Conservation (phyloP, 2,329 filamentous ascomycete species). For the Plenodomus biglobosus region DNA sequence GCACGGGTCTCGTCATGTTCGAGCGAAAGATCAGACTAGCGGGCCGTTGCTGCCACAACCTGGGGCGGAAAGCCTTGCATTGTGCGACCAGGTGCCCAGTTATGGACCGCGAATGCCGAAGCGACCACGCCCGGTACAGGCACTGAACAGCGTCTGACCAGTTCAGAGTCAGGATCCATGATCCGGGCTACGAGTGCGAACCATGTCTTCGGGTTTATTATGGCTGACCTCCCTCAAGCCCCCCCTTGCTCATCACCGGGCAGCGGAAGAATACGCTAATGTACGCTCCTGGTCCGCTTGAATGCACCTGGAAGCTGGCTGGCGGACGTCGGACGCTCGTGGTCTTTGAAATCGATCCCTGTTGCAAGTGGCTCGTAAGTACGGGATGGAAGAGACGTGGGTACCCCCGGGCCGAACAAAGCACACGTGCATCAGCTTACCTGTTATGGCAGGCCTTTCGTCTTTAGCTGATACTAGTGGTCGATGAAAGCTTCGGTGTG, state of each 20-base stretch:
- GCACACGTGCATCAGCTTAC: conserved; percentile 10
- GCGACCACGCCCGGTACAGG: conserved; percentile 5
- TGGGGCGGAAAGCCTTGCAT: conserved; percentile 26
- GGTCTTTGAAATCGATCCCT: background rate
- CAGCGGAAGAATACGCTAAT: conserved; percentile 11
- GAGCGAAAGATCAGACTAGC: conserved; percentile 23
- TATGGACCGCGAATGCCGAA: conserved; percentile 10
- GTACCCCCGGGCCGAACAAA: background rate
- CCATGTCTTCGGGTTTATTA: conserved; percentile 14
- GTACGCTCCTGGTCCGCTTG: too few relatives aligned
- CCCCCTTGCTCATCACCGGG: conserved; percentile 8
- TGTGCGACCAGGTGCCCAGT: conserved; percentile 7
- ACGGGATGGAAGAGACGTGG: too few relatives aligned
- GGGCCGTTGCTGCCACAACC: conserved; percentile 25
- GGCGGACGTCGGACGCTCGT: background rate
- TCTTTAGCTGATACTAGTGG: background rate
- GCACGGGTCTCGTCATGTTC: conserved; percentile 13
- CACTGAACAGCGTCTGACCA: conserved; percentile 8
- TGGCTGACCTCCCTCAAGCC: conserved; percentile 2
- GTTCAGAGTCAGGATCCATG: conserved; percentile 11
- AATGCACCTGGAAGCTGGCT: background rate
- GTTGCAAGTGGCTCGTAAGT: conserved; percentile 1
- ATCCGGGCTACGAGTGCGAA: conserved; percentile 7
- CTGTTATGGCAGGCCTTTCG: conserved; percentile 2
- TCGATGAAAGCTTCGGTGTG: conserved; percentile 12